These are phyloP conservation scores for Aristolochia fimbriata DNA, from an alignment of 164 flowering plant genomes.

Conservation along the genomic window DNA sequence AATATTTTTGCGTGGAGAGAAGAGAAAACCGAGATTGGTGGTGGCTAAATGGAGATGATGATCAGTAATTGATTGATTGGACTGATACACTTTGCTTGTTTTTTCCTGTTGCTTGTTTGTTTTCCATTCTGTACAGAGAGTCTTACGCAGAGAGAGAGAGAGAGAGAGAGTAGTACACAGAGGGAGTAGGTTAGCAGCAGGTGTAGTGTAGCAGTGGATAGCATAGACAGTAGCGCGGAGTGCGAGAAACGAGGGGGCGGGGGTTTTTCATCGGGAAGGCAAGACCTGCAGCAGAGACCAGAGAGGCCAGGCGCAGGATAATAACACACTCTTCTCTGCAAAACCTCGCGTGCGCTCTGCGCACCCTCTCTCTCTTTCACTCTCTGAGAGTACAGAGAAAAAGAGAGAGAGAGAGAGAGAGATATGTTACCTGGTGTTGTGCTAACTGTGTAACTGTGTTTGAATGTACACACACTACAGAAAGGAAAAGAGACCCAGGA, in stretches of 20 bases:
- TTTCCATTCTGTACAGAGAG: no score
- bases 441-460: no score
- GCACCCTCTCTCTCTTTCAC: not conserved
- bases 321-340: not conserved
- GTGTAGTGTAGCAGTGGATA: not conserved
- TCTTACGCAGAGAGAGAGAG: not conserved
- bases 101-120: no score
- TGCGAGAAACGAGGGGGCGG: slow-evolving; percentile 4
- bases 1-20: not conserved
- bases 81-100: no score
- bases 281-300: slow-evolving; percentile 1
- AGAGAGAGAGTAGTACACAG: no score
- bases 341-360: slow-evolving; percentile 3
- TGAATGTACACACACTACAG: not conserved
- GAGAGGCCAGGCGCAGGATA: not conserved
- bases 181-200: no score
- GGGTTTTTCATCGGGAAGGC: slow-evolving; percentile 4
- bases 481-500: not conserved
- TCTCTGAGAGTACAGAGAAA: not conserved
- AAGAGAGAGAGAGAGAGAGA: not conserved
- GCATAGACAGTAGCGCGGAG: not conserved
- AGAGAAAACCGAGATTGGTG: no score
- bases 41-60: no score
- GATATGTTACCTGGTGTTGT: no score
- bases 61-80: no score